These are phyloP conservation scores for Daldinia caldariorum DNA, from an alignment of 495 filamentous ascomycete species.

Conservation along the genomic window DNA sequence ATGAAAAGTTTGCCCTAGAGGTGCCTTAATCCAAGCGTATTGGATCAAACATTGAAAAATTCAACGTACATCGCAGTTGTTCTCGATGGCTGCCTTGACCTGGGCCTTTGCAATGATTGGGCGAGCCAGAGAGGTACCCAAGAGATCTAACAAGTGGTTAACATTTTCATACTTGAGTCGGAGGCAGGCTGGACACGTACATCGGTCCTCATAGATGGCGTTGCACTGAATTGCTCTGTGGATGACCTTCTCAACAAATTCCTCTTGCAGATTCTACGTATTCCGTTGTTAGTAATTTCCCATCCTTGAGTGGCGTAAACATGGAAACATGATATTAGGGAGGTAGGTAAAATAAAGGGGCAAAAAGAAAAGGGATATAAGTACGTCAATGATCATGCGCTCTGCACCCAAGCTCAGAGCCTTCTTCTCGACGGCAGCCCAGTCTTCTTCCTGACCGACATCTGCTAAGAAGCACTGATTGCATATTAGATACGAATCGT, in stretches of 20 bases:
- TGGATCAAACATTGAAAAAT: not conserved
- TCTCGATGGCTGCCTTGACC: conserved; percentile 3
- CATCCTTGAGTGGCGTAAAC: no score
- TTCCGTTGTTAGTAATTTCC: not conserved
- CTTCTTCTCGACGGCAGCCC: conserved; percentile 37
- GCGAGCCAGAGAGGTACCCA: conserved; percentile 83
- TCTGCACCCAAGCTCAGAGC: conserved; percentile 75
- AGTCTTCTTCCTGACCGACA: conserved; percentile 43
- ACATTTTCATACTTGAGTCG: not conserved
- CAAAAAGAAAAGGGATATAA: not conserved
- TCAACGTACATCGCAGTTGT: conserved; percentile 3
- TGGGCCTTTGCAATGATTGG: conserved; percentile 75
- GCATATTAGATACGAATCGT: not conserved
- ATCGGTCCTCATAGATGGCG: conserved; percentile 58
- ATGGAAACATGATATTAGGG: not conserved
- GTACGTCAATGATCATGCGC: conserved; percentile 12
- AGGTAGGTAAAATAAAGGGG: not conserved
- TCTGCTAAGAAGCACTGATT: conserved; percentile 39
- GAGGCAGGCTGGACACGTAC: not conserved
- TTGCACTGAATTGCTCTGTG: conserved; percentile 90
- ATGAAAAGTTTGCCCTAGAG: not conserved
- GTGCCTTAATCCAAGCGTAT: not conserved
- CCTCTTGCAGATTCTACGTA: conserved; percentile 72
- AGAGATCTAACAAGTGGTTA: conserved; percentile 70
- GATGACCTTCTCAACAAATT: conserved; percentile 88